phyloP scores from a whole-genome alignment of 495 filamentous ascomycete species.

The Tuber umbilicatum region DNA sequence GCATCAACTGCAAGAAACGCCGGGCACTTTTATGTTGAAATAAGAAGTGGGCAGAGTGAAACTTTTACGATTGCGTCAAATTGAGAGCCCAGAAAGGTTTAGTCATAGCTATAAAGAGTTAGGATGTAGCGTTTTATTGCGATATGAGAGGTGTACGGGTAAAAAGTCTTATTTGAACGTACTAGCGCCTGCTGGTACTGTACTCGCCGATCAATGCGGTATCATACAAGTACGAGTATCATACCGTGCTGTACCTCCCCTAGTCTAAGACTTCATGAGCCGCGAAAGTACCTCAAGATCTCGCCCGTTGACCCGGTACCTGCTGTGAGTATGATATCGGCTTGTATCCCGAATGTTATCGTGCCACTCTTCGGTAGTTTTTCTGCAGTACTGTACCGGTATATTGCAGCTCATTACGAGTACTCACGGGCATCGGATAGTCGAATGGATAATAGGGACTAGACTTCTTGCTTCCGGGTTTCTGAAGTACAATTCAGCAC shows the following conservation, averaged over 20 bases:
- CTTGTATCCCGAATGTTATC: neutral
- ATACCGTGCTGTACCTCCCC: neutral
- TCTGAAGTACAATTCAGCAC: neutral
- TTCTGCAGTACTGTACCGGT: neutral
- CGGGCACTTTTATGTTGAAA: too few species aligned
- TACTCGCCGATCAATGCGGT: too few species aligned
- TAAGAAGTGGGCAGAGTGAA: too few species aligned
- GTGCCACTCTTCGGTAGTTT: neutral
- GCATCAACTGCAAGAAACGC: too few species aligned
- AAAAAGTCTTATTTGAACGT: too few species aligned
- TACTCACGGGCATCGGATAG: neutral
- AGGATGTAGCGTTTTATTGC: too few species aligned
- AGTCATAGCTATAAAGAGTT: too few species aligned
- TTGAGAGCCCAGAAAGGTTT: too few species aligned
- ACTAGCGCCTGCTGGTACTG: too few species aligned
- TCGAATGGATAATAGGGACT: neutral
- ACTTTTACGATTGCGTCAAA: too few species aligned
- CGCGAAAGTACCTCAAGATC: neutral
- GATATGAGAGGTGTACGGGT: too few species aligned
- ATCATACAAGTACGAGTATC: too few species aligned
- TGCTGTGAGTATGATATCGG: neutral
- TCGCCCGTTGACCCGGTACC: neutral
- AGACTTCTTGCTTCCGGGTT: neutral
- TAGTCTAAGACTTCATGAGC: neutral
- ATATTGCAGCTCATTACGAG: neutral